Percentiles rank a stretch among this genome's conserved stretches.
Evolutionary conservation across 176 grass and related monocot genomes (phyloP).

Genomic region (Cenchrus purpureus): DNA sequence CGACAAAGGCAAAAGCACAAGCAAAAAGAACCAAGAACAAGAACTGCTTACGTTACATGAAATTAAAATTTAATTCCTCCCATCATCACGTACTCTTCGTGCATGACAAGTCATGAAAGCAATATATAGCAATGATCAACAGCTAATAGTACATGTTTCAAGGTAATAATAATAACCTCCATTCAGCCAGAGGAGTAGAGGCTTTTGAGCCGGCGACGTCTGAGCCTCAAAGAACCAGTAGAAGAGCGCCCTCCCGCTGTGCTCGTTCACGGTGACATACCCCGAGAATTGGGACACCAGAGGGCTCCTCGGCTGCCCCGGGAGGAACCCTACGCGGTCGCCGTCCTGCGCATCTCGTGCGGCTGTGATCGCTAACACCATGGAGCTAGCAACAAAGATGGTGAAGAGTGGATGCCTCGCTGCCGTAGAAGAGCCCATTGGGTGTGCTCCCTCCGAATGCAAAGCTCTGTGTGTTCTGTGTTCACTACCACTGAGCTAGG

Average conservation of each 20-base stretch:
- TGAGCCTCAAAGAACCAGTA: constrained; percentile 95
- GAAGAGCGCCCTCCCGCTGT: constrained; percentile 63
- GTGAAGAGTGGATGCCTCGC: constrained; percentile 28
- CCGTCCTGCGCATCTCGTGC: constrained; percentile 25
- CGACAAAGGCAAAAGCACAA: background rate
- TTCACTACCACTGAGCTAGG: background rate
- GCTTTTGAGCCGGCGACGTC: constrained; percentile 47
- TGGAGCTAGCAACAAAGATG: constrained; percentile 19
- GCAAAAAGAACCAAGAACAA: background rate
- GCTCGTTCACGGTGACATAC: constrained; percentile 51
- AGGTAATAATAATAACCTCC: constrained; percentile 49
- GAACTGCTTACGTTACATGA: background rate
- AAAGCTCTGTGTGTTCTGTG: background rate
- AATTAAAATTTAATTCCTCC: background rate
- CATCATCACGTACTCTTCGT: background rate
- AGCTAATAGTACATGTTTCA: background rate
- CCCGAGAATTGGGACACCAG: constrained; percentile 56
- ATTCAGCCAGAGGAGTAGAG: constrained; percentile 92
- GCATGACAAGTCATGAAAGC: background rate
- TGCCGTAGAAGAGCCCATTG: constrained; percentile 34
- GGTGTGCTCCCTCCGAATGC: background rate
- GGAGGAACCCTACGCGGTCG: constrained; percentile 51
- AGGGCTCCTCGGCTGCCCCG: constrained; percentile 53
- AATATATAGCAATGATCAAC: background rate
- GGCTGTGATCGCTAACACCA: background rate